phyloP scores from a whole-genome alignment of 768 basidiomycete species.

The Mycena galopus region DNA sequence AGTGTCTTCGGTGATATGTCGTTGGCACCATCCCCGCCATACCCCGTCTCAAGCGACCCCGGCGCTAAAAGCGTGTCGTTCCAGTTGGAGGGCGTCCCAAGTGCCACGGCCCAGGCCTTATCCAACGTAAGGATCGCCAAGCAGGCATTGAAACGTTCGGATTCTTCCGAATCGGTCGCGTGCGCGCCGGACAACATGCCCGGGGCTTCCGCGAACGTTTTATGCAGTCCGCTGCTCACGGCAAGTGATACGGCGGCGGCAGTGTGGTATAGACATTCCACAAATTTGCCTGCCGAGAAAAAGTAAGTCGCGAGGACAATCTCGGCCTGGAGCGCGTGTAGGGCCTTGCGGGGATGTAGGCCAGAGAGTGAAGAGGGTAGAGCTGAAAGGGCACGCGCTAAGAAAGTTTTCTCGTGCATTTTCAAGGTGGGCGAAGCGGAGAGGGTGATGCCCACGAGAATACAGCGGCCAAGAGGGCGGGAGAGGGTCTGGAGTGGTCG shows the following conservation, averaged over 20 bases:
- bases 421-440: constrained; percentile 7
- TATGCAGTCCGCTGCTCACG: constrained; percentile 41
- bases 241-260: constrained; percentile 51
- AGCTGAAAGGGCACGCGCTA: constrained; percentile 45
- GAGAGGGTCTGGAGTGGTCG: constrained; percentile 40
- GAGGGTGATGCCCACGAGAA: constrained; percentile 39
- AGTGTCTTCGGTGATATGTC: constrained; percentile 12
- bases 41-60: constrained; percentile 20
- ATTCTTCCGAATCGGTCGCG: constrained; percentile 7
- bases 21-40: background rate
- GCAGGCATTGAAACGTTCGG: constrained; percentile 24
- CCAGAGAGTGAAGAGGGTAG: constrained; percentile 41
- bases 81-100: constrained; percentile 17
- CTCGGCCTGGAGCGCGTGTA: constrained; percentile 53
- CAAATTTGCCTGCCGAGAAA: constrained; percentile 51
- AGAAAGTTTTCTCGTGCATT: constrained; percentile 39
- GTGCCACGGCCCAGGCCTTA: constrained; percentile 31
- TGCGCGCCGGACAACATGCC: background rate
- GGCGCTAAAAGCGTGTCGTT: constrained; percentile 2
- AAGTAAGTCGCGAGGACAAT: constrained; percentile 60
- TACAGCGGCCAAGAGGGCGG: constrained; percentile 41
- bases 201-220: background rate
- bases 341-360: constrained; percentile 42
- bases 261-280: constrained; percentile 53
- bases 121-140: constrained; percentile 30